These are phyloP conservation scores for Hyphopichia buzzinii DNA, from an alignment of 1,139 yeast genomes.

Conservation along the genomic window DNA sequence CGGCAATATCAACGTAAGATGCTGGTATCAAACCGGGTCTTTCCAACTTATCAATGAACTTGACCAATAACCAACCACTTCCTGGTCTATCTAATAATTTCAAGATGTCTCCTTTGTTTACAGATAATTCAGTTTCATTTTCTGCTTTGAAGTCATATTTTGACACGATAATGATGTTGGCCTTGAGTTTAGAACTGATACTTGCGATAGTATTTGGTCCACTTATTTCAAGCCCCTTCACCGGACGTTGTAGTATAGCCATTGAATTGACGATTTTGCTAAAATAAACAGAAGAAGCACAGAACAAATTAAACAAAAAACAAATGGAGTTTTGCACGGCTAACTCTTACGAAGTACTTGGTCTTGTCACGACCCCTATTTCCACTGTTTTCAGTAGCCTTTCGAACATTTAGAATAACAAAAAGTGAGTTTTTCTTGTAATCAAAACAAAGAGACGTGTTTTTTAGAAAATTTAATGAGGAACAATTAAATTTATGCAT, in stretches of 20 bases:
- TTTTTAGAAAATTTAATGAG: no score
- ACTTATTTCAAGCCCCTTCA: conserved; percentile 1
- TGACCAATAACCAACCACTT: conserved; percentile 46
- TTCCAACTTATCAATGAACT: conserved; percentile 36
- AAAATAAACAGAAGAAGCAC: neutral
- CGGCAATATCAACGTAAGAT: conserved; percentile 44
- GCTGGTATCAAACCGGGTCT: conserved; percentile 44
- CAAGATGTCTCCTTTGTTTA: conserved; percentile 39
- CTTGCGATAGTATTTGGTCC: conserved; percentile 6
- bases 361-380: neutral
- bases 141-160: conserved; percentile 38
- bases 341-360: neutral
- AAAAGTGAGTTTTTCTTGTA: neutral
- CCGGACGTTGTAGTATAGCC: conserved; percentile 1
- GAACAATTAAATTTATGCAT: no score
- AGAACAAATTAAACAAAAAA: neutral
- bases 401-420: no score
- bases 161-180: conserved; percentile 38
- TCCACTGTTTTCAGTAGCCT: no score
- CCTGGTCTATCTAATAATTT: conserved; percentile 38
- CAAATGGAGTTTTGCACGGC: neutral
- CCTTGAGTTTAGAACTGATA: conserved; percentile 11
- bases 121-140: conserved; percentile 29
- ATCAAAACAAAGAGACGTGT: neutral
- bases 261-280: neutral